These are phyloP conservation scores for Metschnikowia colocasiae DNA, from an alignment of 805 yeast genomes.

Conservation along the genomic window DNA sequence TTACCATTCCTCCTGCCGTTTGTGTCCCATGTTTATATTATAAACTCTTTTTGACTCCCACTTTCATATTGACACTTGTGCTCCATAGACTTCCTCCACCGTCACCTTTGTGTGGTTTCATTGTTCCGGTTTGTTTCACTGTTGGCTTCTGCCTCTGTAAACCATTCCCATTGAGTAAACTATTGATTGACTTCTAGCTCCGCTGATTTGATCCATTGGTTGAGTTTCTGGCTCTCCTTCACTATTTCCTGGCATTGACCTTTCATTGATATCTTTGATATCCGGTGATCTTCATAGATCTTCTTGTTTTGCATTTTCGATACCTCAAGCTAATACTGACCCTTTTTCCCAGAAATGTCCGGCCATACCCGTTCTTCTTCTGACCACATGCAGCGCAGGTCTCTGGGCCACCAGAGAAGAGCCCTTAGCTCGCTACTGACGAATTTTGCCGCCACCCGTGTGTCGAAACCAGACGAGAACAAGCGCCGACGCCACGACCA, in stretches of 20 bases:
- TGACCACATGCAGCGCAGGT: slow-evolving; percentile 12
- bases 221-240: too few species aligned
- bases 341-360: not conserved
- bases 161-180: not conserved
- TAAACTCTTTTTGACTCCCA: not conserved
- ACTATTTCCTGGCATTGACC: too few species aligned
- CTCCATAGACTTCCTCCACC: not conserved
- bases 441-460: slow-evolving; percentile 17
- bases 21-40: slow-evolving; percentile 7
- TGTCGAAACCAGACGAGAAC: slow-evolving; percentile 17
- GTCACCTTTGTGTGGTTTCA: not conserved
- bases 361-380: slow-evolving; percentile 17
- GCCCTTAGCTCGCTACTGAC: slow-evolving; percentile 17
- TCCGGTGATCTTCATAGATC: too few species aligned
- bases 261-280: too few species aligned
- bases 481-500: slow-evolving; percentile 17
- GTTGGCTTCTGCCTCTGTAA: not conserved
- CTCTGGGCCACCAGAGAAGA: slow-evolving; percentile 14
- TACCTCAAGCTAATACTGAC: not conserved
- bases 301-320: not conserved
- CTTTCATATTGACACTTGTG: not conserved
- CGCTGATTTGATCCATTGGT: too few species aligned
- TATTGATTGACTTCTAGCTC: too few species aligned
- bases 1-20: slow-evolving; percentile 7
- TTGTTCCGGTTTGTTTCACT: not conserved